Evolutionary conservation across 768 basidiomycete species (phyloP).

Genomic region (Tremella yokohamensis): DNA sequence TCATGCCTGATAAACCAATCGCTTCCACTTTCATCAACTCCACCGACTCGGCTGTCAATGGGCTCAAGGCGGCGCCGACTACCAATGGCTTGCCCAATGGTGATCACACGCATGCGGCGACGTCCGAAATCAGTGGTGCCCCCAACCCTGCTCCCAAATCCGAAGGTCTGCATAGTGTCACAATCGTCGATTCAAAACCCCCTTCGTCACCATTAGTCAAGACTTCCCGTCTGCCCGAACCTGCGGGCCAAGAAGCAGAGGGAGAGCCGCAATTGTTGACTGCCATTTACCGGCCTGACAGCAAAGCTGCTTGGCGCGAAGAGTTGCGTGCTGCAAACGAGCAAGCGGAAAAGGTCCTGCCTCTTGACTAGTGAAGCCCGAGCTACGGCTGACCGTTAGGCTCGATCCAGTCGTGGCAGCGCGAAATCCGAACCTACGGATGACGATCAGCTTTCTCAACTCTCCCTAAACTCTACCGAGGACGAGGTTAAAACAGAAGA

Average conservation of each 20-base stretch:
- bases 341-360: constrained; percentile 43
- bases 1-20: constrained; percentile 28
- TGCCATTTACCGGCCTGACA: constrained; percentile 81
- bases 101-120: background rate
- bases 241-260: constrained; percentile 44
- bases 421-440: constrained; percentile 28
- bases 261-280: constrained; percentile 54
- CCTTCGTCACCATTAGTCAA: constrained; percentile 34
- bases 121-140: background rate
- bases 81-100: constrained; percentile 8
- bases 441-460: constrained; percentile 51
- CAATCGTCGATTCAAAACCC: constrained; percentile 19
- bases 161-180: no score
- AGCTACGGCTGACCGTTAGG: background rate
- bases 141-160: no score
- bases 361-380: background rate
- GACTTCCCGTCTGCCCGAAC: constrained; percentile 18
- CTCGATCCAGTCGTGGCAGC: background rate
- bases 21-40: constrained; percentile 10
- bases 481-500: constrained; percentile 60
- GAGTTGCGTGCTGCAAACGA: constrained; percentile 51
- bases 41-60: background rate
- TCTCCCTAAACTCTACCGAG: constrained; percentile 60
- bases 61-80: background rate
- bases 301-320: constrained; percentile 80